These are phyloP conservation scores for Mucor saturninus DNA, from an alignment of 371 early-diverging fungal species.

Conservation along the genomic window DNA sequence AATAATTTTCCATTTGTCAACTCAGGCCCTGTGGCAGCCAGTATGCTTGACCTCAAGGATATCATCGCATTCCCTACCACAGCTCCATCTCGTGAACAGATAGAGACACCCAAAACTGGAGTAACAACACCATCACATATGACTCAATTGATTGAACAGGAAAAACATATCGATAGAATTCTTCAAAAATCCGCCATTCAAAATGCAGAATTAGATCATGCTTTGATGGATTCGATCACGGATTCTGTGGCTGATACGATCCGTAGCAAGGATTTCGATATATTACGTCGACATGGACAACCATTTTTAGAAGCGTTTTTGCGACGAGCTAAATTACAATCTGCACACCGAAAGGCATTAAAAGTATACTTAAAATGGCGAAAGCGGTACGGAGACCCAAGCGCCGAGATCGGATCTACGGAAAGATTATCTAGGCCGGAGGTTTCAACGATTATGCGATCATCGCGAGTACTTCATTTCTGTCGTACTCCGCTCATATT, in stretches of 20 bases:
- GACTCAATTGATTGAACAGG: conserved; percentile 17
- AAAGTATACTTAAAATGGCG: conserved; percentile 67
- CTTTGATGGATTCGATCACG: conserved; percentile 52
- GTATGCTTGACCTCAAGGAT: conserved; percentile 33
- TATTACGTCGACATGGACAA: conserved; percentile 61
- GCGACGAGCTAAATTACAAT: conserved; percentile 50
- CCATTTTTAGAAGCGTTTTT: conserved; percentile 61
- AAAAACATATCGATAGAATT: conserved; percentile 23
- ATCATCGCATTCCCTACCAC: conserved; percentile 28
- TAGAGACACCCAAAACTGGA: conserved; percentile 2
- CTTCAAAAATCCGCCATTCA: conserved; percentile 26
- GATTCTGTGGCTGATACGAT: conserved; percentile 41
- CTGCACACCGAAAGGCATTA: conserved; percentile 63
- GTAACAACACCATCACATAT: conserved; percentile 3
- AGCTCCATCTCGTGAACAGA: conserved; percentile 8
- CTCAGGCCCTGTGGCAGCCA: conserved; percentile 2
- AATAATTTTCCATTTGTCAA: neutral
- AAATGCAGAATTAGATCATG: conserved; percentile 48
- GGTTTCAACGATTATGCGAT: conserved; percentile 61
- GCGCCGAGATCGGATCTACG: conserved; percentile 33
- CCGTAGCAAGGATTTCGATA: conserved; percentile 49
- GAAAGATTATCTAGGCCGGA: conserved; percentile 57
- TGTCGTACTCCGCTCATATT: conserved; percentile 69
- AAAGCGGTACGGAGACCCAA: conserved; percentile 48
- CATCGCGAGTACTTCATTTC: conserved; percentile 66